These are phyloP conservation scores for Paramarasmius palmivorus DNA, from an alignment of 1,284 basidiomycete species.

Conservation along the genomic window DNA sequence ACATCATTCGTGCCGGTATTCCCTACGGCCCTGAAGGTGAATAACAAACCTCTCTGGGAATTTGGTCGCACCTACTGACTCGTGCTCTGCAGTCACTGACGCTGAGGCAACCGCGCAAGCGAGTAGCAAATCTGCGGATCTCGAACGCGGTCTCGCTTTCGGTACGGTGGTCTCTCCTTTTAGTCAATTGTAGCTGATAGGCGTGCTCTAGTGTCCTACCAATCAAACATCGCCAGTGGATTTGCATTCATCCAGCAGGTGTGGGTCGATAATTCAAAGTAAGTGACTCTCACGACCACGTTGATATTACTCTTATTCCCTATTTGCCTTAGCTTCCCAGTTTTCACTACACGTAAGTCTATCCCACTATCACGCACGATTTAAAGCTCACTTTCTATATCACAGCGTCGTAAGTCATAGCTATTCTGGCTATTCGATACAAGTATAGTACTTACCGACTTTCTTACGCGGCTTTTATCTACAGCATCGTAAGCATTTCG, in stretches of 20 bases:
- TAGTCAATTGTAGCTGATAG: background rate
- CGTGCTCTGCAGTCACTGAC: conserved; percentile 14
- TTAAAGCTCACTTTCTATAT: no score
- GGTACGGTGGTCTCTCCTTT: conserved; percentile 8
- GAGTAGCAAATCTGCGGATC: conserved; percentile 15
- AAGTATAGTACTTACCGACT: no score
- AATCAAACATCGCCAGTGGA: conserved; percentile 24
- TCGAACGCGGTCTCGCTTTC: conserved; percentile 31
- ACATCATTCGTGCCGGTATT: conserved; percentile 37
- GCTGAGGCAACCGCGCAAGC: conserved; percentile 12
- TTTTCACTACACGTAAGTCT: no score
- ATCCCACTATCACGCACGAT: no score
- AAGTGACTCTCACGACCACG: background rate
- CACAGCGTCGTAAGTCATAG: background rate
- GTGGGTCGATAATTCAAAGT: conserved; percentile 29
- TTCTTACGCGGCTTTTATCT: background rate
- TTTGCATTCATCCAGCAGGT: conserved; percentile 30
- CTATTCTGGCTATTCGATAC: background rate
- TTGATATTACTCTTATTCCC: conserved; percentile 9
- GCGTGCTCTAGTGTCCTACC: conserved; percentile 22
- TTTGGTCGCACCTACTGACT: background rate
- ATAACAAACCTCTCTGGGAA: background rate
- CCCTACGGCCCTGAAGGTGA: conserved; percentile 38
- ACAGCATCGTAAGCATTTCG: background rate
- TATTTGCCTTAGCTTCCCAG: background rate